Evolutionary conservation across 352 stramenopile genomes (phyloP).

Genomic region (Phytophthora boehmeriae): DNA sequence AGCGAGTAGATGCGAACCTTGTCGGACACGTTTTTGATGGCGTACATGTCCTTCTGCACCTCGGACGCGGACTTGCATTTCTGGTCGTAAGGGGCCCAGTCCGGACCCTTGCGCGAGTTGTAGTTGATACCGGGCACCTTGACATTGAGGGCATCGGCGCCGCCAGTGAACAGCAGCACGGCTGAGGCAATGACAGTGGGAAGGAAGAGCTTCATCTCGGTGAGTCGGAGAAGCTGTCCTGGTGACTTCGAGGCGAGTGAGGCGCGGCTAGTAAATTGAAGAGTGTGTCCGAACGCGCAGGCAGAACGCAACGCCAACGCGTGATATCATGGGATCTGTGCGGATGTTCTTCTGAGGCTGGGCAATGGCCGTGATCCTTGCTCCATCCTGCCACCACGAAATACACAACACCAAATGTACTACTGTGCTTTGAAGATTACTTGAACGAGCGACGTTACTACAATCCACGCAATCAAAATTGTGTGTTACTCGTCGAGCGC

Average conservation of each 20-base stretch:
- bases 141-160: conserved; percentile 40
- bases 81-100: conserved; percentile 34
- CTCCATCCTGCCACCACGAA: too few relatives aligned
- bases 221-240: too few relatives aligned
- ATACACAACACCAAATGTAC: too few relatives aligned
- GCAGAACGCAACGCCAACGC: neutral
- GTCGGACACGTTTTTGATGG: conserved; percentile 41
- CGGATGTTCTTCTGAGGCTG: too few relatives aligned
- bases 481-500: too few relatives aligned
- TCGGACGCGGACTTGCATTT: conserved; percentile 47
- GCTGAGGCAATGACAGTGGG: conserved; percentile 10
- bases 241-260: too few relatives aligned
- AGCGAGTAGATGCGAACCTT: conserved; percentile 69
- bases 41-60: conserved; percentile 49
- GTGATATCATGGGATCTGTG: too few relatives aligned
- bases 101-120: conserved; percentile 54
- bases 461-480: too few relatives aligned
- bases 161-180: conserved; percentile 17
- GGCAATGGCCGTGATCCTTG: too few relatives aligned
- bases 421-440: too few relatives aligned
- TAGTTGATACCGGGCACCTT: conserved; percentile 73
- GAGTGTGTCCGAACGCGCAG: neutral
- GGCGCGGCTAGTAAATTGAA: neutral
- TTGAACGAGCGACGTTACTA: too few relatives aligned
- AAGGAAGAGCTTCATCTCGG: conserved; percentile 31